Percentiles rank a stretch among this genome's conserved stretches.
Evolutionary conservation across 306 rosid species (phyloP).

Genomic region (Cicer chorassanicum): DNA sequence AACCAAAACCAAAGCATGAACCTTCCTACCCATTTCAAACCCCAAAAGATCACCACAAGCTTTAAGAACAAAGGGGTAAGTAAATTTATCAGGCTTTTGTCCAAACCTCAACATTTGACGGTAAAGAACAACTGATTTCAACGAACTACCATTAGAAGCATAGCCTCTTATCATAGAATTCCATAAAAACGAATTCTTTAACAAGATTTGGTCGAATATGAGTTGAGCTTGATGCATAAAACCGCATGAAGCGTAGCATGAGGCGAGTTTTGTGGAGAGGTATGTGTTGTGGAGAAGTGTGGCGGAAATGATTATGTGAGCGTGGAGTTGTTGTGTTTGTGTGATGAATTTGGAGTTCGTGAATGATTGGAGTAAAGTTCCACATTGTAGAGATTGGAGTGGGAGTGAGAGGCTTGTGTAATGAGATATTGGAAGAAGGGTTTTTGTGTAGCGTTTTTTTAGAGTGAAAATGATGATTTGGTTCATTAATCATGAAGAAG

Average conservation of each 20-base stretch:
- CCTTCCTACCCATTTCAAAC: constrained; percentile 50
- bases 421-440: constrained; percentile 31
- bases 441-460: constrained; percentile 21
- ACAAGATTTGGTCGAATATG: constrained; percentile 47
- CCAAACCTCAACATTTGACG: constrained; percentile 55
- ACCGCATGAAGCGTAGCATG: constrained; percentile 59
- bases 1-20: constrained; percentile 59
- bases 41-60: constrained; percentile 63
- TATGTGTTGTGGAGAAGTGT: constrained; percentile 54
- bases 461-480: constrained; percentile 24
- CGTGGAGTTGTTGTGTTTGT: constrained; percentile 59
- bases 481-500: constrained; percentile 48
- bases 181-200: constrained; percentile 60
- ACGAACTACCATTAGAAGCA: constrained; percentile 46
- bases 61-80: constrained; percentile 69
- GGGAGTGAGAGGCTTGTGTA: constrained; percentile 31
- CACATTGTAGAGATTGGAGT: constrained; percentile 61
- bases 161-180: constrained; percentile 64
- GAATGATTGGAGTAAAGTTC: constrained; percentile 56
- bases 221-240: constrained; percentile 53
- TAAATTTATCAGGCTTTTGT: constrained; percentile 55
- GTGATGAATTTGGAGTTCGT: constrained; percentile 52
- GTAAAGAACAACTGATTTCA: constrained; percentile 52
- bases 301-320: constrained; percentile 48
- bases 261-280: constrained; percentile 61